A percentile compares a stretch with the other conserved stretches of the same genome.
phyloP scores from a whole-genome alignment of 768 basidiomycete species.

The Gymnopilus dilepis region DNA sequence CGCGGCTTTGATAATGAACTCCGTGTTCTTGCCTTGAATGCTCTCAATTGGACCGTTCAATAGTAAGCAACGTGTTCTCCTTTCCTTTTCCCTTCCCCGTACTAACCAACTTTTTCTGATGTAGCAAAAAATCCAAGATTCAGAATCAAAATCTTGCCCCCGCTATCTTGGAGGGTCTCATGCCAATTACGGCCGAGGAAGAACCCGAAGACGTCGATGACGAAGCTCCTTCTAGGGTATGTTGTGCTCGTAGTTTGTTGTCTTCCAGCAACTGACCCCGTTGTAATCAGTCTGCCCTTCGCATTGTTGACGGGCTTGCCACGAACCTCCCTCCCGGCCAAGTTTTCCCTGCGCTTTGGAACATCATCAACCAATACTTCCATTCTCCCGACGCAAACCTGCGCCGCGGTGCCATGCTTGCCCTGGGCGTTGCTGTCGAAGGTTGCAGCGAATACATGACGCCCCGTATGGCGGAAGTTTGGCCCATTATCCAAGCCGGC shows the following conservation, averaged over 20 bases:
- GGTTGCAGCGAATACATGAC: constrained; percentile 99
- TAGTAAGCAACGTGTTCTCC: constrained; percentile 61
- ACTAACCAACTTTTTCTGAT: constrained; percentile 17
- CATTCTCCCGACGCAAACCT: constrained; percentile 74
- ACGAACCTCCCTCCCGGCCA: constrained; percentile 93
- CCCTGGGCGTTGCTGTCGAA: constrained; percentile 94
- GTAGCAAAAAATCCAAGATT: constrained; percentile 94
- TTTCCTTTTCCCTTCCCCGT: no score
- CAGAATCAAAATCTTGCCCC: constrained; percentile 85
- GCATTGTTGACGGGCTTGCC: constrained; percentile 91
- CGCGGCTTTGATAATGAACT: constrained; percentile 75
- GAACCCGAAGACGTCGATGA: constrained; percentile 95
- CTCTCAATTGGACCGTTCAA: constrained; percentile 95
- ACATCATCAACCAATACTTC: constrained; percentile 85
- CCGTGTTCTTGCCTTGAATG: constrained; percentile 89
- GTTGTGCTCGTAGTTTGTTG: constrained; percentile 28
- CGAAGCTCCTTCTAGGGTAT: constrained; percentile 87
- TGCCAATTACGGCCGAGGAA: constrained; percentile 93
- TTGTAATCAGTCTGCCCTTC: constrained; percentile 77
- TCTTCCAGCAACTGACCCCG: constrained; percentile 4
- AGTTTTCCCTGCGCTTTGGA: constrained; percentile 92
- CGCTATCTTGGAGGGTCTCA: constrained; percentile 86
- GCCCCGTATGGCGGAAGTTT: constrained; percentile 87
- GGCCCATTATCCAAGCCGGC: constrained; percentile 92
- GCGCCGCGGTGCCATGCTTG: constrained; percentile 93